Base-by-base conservation (phyloP, 2,329 filamentous ascomycete genomes). In the Apiospora sp. region DNA sequence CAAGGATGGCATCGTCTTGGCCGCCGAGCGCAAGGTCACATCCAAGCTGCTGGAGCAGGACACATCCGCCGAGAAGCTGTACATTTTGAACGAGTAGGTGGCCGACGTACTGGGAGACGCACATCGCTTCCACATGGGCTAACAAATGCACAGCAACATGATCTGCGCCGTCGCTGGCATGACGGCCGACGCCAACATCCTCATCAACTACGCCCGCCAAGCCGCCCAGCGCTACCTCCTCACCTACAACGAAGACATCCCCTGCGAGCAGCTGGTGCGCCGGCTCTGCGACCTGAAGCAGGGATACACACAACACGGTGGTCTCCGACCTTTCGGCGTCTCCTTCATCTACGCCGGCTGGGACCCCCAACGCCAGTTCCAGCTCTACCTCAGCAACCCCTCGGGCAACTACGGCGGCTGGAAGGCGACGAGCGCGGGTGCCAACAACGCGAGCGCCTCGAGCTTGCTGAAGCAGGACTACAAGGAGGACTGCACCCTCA, bases 301-400 rank as follows among this genome's bases (percentile, higher is more conserved):
- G 86, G 96, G 96, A 75, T 99, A 99, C 87, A 99, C 96, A 76
- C 96, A 99, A 84, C 96, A 98, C 82, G 96, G 96, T 89, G 96
- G 96, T 87, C 93, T 99, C 73, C 94, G 96, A 78, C 96, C 96
- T 22, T 99, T 99, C 79, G 96, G 96, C 84, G 96, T 99, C 68
- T 98, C 95, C 68, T 98, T 99, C 90, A 98, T 99, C 89, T 99
- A 99, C 82, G 97, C 97, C 69, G 96, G 96, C 74, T 99, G 95
- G 90, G 96, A 99, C 82, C 94, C 94, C 73, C 93, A 97, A 85
- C 91, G 95, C 80, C 93, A 98, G 83, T 99, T 99, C 89, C 96
- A 99, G 88, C 91, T 99, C 75, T 99, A 98, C 87, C 95, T 98
- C 84, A 98, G 95, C 88, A 99, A 99, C 85, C 96, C 96, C 19